Conservation (phyloP, 805 yeast species). For the Saturnispora sanitii region DNA sequence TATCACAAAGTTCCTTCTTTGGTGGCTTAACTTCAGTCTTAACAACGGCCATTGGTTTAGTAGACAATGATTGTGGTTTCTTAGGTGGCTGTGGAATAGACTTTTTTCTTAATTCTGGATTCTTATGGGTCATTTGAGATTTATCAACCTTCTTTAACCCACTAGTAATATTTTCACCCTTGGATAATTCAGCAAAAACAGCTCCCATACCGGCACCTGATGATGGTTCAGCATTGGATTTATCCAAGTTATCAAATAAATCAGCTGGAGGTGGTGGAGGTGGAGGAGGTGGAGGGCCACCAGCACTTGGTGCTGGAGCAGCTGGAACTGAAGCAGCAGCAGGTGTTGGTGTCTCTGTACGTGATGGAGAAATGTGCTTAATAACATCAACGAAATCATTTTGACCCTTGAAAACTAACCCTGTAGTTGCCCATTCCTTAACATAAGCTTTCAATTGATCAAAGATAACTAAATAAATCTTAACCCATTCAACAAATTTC, state of each 20-base stretch:
- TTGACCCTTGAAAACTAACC: slow-evolving; percentile 67
- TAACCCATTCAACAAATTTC: slow-evolving; percentile 63
- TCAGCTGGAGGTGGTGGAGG: slow-evolving; percentile 86
- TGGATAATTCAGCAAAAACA: slow-evolving; percentile 81
- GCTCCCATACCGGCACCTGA: slow-evolving; percentile 56
- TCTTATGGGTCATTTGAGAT: slow-evolving; percentile 89
- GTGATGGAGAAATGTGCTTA: too few relatives aligned
- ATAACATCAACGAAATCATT: slow-evolving; percentile 54
- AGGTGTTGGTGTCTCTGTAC: slow-evolving; percentile 10
- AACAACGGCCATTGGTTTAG: slow-evolving; percentile 9
- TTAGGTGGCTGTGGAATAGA: slow-evolving; percentile 71
- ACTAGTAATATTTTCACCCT: slow-evolving; percentile 77
- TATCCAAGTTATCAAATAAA: slow-evolving; percentile 37
- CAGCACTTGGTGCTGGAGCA: slow-evolving; percentile 18
- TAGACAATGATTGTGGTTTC: slow-evolving; percentile 58
- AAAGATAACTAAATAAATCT: slow-evolving; percentile 48
- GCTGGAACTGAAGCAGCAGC: slow-evolving; percentile 16
- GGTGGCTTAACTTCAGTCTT: slow-evolving; percentile 32
- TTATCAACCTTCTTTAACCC: slow-evolving; percentile 87
- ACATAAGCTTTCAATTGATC: slow-evolving; percentile 65
- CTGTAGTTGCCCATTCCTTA: slow-evolving; percentile 70
- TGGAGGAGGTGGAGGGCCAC: slow-evolving; percentile 39
- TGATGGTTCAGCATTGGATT: slow-evolving; percentile 18
- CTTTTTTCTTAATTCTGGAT: slow-evolving; percentile 64
- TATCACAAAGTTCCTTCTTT: slow-evolving; percentile 65